Evolutionary conservation across 208 protist species (phyloP).

Genomic region (Trypanosoma lewisi): DNA sequence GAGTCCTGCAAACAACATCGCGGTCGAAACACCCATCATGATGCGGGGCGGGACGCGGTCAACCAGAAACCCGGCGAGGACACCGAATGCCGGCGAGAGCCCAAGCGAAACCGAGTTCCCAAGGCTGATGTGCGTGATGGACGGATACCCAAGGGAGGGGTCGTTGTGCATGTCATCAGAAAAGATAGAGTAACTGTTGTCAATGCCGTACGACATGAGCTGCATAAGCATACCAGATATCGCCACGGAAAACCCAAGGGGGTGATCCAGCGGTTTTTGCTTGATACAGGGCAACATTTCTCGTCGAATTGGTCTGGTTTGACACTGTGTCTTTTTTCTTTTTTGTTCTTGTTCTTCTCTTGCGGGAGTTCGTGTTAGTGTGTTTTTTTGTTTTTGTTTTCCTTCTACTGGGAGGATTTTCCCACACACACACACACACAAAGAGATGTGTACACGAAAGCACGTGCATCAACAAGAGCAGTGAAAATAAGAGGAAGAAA

Average conservation of each 20-base stretch:
- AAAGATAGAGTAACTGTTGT: conserved; percentile 85
- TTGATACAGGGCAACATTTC: neutral
- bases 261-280: conserved; percentile 62
- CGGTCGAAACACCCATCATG: conserved; percentile 65
- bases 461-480: neutral
- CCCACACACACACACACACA: neutral
- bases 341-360: neutral
- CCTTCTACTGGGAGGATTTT: neutral
- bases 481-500: neutral
- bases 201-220: conserved; percentile 83
- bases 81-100: conserved; percentile 68
- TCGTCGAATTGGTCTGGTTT: neutral
- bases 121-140: conserved; percentile 64
- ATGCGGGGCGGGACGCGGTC: conserved; percentile 69
- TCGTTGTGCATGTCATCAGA: conserved; percentile 69
- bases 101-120: conserved; percentile 76
- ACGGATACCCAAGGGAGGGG: conserved; percentile 58
- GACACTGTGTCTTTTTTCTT: neutral
- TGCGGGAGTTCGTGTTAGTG: neutral
- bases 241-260: conserved; percentile 74
- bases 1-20: conserved; percentile 51
- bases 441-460: neutral
- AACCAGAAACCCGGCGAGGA: conserved; percentile 68
- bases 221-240: conserved; percentile 76
- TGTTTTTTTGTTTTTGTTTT: conserved; percentile 7